phyloP scores from a whole-genome alignment of 163 green algal species.

The Scenedesmus sp. region DNA sequence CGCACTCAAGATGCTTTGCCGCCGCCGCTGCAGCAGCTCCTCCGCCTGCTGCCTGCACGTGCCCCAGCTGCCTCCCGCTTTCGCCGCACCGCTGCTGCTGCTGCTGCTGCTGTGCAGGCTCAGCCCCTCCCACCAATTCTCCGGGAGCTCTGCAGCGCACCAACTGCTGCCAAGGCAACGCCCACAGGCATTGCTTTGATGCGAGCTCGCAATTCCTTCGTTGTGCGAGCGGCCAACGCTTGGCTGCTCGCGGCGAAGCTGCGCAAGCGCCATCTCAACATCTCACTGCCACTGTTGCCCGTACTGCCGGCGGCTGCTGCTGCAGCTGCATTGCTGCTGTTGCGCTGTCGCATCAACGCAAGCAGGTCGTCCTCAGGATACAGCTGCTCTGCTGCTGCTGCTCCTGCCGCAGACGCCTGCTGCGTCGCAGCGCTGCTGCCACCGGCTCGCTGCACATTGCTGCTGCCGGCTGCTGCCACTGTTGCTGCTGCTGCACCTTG shows the following conservation, averaged over 20 bases:
- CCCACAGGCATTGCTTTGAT: neutral
- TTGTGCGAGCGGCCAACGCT: neutral
- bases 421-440: neutral
- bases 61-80: neutral
- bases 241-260: neutral
- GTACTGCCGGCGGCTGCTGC: neutral
- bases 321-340: neutral
- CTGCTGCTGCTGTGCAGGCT: neutral
- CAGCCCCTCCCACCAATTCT: neutral
- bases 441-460: neutral
- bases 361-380: neutral
- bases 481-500: neutral
- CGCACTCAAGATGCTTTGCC: neutral
- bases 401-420: neutral
- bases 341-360: neutral
- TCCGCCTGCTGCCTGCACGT: neutral
- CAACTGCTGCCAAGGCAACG: neutral
- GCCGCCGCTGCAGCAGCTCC: neutral
- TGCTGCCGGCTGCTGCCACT: no score
- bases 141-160: neutral
- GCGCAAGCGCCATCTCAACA: neutral
- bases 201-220: neutral
- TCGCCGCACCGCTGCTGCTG: neutral
- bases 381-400: neutral
- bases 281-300: neutral